Base-by-base conservation (phyloP, 805 yeast genomes). In the Yamadazyma scolyti region DNA sequence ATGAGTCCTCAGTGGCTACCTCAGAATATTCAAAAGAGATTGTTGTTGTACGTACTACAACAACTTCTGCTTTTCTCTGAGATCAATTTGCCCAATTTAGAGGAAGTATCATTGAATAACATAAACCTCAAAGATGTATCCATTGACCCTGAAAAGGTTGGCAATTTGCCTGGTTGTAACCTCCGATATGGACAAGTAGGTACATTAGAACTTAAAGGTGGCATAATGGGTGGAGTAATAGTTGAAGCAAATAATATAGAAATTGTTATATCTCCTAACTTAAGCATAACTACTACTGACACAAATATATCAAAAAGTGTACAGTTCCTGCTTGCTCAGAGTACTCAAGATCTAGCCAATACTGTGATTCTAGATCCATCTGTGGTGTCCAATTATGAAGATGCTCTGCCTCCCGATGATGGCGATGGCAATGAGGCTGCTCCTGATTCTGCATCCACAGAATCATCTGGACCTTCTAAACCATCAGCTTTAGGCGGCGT, bases 51-150 rank as follows among this genome's bases (percentile, higher is more conserved):
- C 54, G 75, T 88, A 4, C 70, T 89, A 16, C 85, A 83, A 51
- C 90, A 86, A 55, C 73, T 88, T 25, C 77, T 89, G 10, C 59
- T 89, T 24, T 85, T 89, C 48, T 82, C 95, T 1, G 83, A 81
- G 43, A 73, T 88, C 14, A 94, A 88, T 53, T 64, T 87, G 12
- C 82, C 87, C 12, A 82, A 87, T 49, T 54, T 89, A 31, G 93
- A 87, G 37, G 66, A 65, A 47, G 87, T 89, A 0, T 79, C 94
- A 4, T 59, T 85, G 62, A 54, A 71, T 69, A 53, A 65, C 62
- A 36, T 68, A 73, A 55, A 58, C 9, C 49, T 66, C 11, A 69
- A 73, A 26, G 80, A 85, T 52, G 74, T 89, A 7, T 69, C 77
- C 28, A 57, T 89, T 17, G 90, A 83, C 48, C 77, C 86, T 0